Conservation (phyloP, 306 rosid genomes). For the Dalbergia cochinchinensis region DNA sequence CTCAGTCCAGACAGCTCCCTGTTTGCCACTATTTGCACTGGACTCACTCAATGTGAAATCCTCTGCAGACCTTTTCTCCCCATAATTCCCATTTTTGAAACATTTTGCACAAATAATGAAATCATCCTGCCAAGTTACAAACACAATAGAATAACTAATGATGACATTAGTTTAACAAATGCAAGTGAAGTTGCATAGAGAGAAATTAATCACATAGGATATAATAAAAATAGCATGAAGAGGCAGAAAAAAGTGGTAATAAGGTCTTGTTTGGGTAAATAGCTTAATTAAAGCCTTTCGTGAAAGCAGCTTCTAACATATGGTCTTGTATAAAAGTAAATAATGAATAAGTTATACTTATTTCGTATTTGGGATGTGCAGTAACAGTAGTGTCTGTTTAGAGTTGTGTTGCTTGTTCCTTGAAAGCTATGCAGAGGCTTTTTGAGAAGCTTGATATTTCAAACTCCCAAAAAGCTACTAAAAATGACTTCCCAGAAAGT, state of each 20-base stretch:
- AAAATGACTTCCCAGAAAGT: no score
- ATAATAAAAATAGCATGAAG: neutral
- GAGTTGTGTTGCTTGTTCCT: no score
- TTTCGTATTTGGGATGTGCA: no score
- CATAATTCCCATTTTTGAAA: constrained; percentile 70
- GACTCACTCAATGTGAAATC: constrained; percentile 63
- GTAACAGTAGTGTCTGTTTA: no score
- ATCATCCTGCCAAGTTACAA: constrained; percentile 65
- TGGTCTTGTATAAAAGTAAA: no score
- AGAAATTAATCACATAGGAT: constrained; percentile 13
- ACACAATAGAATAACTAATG: constrained; percentile 33
- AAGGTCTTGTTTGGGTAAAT: no score
- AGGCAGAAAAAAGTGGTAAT: neutral
- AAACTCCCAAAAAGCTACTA: no score
- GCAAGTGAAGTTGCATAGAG: constrained; percentile 12
- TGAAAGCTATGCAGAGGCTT: no score
- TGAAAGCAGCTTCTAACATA: no score
- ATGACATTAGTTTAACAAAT: constrained; percentile 1
- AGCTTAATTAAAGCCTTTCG: no score
- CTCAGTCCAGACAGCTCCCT: constrained; percentile 79
- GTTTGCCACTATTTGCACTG: constrained; percentile 52
- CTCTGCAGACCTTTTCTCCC: constrained; percentile 72
- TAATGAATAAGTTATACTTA: no score
- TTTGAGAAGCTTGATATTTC: no score
- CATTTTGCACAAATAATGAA: constrained; percentile 69